These are phyloP conservation scores for Symbiotaphrina buchneri DNA, from an alignment of 495 filamentous ascomycete genomes.

Conservation along the genomic window DNA sequence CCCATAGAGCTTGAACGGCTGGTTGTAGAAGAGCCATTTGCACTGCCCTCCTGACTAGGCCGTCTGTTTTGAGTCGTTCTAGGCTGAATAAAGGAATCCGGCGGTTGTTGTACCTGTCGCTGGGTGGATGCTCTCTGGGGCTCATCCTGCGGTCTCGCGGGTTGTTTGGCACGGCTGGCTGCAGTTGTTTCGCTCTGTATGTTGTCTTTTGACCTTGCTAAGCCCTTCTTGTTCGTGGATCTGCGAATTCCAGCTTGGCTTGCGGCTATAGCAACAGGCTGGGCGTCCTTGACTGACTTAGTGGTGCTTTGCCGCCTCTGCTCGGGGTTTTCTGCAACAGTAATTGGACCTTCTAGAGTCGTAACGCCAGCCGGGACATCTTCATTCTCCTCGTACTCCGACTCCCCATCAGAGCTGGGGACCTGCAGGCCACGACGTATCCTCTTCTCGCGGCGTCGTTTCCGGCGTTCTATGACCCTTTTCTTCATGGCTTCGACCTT, in stretches of 20 bases:
- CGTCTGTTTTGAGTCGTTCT: too few species aligned
- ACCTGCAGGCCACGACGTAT: conserved; percentile 13
- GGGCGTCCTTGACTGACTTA: not conserved
- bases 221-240: not conserved
- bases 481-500: conserved; percentile 8
- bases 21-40: too few species aligned
- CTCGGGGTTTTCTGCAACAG: not conserved
- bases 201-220: too few species aligned
- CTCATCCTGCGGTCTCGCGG: too few species aligned
- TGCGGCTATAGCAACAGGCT: not conserved
- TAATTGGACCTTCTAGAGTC: not conserved
- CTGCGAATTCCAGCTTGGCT: not conserved
- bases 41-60: too few species aligned
- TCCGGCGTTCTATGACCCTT: conserved; percentile 19
- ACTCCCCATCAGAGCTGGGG: conserved; percentile 7
- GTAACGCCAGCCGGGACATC: too few species aligned
- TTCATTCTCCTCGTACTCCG: not conserved
- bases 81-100: too few species aligned
- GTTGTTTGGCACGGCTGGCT: too few species aligned
- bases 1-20: too few species aligned
- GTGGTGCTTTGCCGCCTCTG: not conserved
- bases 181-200: too few species aligned
- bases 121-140: too few species aligned
- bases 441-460: conserved; percentile 22
- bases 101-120: too few species aligned